Evolutionary conservation across 2,329 filamentous ascomycete genomes (phyloP).

Genomic region (Microdochium bolleyi): DNA sequence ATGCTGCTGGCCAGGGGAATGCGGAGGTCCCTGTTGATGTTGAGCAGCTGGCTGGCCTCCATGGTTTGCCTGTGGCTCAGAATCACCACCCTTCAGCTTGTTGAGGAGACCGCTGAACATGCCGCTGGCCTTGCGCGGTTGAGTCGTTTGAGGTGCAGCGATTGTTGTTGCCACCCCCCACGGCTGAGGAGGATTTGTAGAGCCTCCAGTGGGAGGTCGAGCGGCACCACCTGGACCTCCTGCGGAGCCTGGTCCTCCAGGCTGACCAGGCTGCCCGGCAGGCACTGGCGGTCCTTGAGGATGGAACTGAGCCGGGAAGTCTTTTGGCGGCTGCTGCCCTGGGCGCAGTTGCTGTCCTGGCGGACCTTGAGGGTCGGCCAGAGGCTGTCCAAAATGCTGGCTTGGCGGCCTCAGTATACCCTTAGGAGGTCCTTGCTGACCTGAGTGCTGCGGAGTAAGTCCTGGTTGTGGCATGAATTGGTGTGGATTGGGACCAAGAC

Average conservation of each 20-base stretch:
- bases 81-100: neutral
- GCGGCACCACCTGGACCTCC: neutral
- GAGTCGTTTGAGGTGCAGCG: neutral
- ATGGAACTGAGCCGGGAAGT: neutral
- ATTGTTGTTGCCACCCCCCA: neutral
- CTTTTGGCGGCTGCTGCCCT: constrained; percentile 12
- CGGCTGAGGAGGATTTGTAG: neutral
- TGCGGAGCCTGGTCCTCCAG: neutral
- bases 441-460: neutral
- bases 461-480: neutral
- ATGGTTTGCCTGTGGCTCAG: neutral
- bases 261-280: neutral
- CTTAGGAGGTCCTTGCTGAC: neutral
- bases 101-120: neutral
- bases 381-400: neutral
- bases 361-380: neutral
- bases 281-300: neutral
- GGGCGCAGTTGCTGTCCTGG: constrained; percentile 10
- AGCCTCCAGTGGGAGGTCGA: neutral
- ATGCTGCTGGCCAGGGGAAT: neutral
- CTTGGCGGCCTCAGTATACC: neutral
- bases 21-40: neutral
- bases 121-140: neutral
- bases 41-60: neutral
- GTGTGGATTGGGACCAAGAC: neutral